Evolutionary conservation across 495 filamentous ascomycete genomes (phyloP).

Genomic region (Zalerion maritima): DNA sequence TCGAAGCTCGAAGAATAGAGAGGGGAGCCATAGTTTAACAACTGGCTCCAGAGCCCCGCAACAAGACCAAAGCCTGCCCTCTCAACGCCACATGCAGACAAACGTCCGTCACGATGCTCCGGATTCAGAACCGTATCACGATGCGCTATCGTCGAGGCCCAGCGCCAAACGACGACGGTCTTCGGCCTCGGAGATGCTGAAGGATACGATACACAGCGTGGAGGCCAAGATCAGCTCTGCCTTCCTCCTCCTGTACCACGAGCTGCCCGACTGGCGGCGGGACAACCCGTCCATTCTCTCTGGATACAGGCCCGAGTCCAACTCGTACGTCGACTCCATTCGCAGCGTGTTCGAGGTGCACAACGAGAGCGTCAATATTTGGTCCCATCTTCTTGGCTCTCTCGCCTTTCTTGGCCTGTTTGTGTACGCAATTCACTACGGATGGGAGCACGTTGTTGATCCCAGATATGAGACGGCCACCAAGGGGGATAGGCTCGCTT

Average conservation of each 20-base stretch:
- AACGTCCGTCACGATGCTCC: too few relatives aligned
- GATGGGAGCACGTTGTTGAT: too few relatives aligned
- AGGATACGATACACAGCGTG: too few relatives aligned
- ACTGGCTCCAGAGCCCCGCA: too few relatives aligned
- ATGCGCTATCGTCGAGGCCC: too few relatives aligned
- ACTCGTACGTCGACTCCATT: conserved; percentile 23
- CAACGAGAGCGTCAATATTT: conserved; percentile 94
- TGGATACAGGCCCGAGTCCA: conserved; percentile 26
- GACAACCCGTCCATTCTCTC: conserved; percentile 29
- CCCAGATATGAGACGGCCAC: conserved; percentile 56
- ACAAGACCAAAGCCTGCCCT: too few relatives aligned
- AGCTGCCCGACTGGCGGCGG: conserved; percentile 28
- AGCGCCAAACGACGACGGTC: too few relatives aligned
- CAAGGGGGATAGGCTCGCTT: conserved; percentile 50
- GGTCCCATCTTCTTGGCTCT: conserved; percentile 64
- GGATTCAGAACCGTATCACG: too few relatives aligned
- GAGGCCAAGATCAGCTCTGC: conserved; percentile 15
- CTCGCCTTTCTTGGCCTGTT: conserved; percentile 27
- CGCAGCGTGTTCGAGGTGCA: conserved; percentile 30
- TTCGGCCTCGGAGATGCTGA: too few relatives aligned
- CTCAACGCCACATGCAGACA: too few relatives aligned
- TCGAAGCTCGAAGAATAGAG: too few relatives aligned
- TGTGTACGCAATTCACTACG: conserved; percentile 15
- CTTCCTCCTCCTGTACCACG: conserved; percentile 25
- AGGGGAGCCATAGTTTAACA: too few relatives aligned